Conservation (phyloP, 129 eudicot species). For the Lonicera japonica region DNA sequence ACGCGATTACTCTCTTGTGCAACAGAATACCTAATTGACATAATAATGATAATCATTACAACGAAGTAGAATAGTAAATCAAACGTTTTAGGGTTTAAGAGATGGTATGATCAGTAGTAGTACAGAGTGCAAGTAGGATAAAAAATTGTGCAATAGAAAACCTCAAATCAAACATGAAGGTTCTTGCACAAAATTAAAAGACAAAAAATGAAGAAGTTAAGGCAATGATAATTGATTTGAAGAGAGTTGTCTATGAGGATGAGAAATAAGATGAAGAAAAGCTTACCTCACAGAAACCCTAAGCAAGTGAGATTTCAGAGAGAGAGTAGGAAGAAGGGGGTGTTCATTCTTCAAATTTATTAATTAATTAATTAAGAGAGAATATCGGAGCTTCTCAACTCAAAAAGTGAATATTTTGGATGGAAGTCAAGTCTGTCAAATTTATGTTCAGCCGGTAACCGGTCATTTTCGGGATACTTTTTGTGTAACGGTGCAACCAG, state of each 20-base stretch:
- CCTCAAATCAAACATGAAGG: not conserved
- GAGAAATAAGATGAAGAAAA: not conserved
- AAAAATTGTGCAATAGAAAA: not conserved
- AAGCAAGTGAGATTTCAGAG: not conserved
- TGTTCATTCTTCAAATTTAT: no score
- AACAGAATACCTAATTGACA: not conserved
- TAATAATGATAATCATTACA: not conserved
- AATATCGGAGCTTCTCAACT: no score
- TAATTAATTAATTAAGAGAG: no score
- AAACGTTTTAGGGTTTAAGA: not conserved
- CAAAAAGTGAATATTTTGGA: not conserved
- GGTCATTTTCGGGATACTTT: not conserved
- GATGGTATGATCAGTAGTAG: not conserved
- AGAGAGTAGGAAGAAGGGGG: not conserved
- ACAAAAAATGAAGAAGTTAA: not conserved
- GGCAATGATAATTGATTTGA: not conserved
- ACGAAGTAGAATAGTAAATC: not conserved
- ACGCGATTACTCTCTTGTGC: not conserved
- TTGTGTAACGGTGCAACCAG: not conserved
- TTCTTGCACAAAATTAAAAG: not conserved
- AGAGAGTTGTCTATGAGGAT: not conserved
- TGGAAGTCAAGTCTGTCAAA: not conserved
- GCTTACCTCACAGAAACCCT: not conserved
- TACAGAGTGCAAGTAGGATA: not conserved
- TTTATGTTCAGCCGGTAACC: conserved; percentile 3